Percentiles rank a stretch among this genome's conserved stretches.
phyloP scores from a whole-genome alignment of 2,329 filamentous ascomycete genomes.

The Sporothrix pseudoabietina region DNA sequence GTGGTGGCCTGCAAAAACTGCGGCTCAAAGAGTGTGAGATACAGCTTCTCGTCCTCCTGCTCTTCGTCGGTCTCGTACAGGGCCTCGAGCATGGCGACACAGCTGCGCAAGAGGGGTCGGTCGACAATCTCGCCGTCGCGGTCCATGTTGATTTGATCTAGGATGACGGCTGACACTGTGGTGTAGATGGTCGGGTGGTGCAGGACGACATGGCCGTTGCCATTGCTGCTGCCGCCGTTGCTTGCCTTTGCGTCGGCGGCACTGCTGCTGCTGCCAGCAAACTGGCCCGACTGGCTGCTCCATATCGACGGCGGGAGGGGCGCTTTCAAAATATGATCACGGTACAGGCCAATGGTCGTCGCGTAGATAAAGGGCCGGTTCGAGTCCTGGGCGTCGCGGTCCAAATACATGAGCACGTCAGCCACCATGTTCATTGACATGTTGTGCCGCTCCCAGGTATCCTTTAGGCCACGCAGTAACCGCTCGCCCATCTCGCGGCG shows the following conservation, averaged over 20 bases:
- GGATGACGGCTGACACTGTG: conserved; percentile 76
- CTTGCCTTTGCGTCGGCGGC: conserved; percentile 30
- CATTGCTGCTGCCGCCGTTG: neutral
- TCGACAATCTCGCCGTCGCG: conserved; percentile 88
- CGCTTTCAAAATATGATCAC: conserved; percentile 77
- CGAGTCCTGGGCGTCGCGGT: conserved; percentile 73
- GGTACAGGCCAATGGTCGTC: conserved; percentile 82
- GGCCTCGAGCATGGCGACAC: conserved; percentile 84
- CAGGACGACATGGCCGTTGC: neutral
- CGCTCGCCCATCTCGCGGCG: conserved; percentile 77
- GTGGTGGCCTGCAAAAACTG: conserved; percentile 72
- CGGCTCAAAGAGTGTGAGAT: conserved; percentile 79
- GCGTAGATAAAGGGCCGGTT: conserved; percentile 78
- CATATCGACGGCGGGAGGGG: conserved; percentile 30
- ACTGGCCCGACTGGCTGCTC: conserved; percentile 18
- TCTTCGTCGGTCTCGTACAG: conserved; percentile 83
- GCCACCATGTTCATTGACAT: conserved; percentile 83
- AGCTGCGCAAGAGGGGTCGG: conserved; percentile 76
- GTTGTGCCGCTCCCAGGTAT: conserved; percentile 86
- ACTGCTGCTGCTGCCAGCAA: neutral
- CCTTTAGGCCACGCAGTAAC: conserved; percentile 74
- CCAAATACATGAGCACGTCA: conserved; percentile 89
- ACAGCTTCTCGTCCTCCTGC: conserved; percentile 76
- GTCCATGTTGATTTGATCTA: conserved; percentile 93
- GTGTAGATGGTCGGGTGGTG: conserved; percentile 60